A percentile compares a stretch with the other conserved stretches of the same genome.
These are phyloP conservation scores for Cicer judaicum DNA, from an alignment of 306 rosid genomes.

Conservation along the genomic window DNA sequence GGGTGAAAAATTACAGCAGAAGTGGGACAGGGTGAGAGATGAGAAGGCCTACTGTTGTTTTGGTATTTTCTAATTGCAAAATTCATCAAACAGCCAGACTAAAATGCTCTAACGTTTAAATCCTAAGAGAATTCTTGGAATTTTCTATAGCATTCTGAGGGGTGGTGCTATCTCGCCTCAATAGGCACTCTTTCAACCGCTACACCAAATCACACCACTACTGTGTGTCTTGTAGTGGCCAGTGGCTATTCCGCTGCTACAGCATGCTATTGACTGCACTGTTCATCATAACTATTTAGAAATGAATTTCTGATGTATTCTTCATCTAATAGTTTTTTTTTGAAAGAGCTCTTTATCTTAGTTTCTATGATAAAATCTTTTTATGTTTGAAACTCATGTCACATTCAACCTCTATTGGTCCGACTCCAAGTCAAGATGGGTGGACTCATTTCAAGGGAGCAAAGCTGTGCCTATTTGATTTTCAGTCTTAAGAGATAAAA, in stretches of 20 bases:
- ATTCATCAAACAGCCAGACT: background rate
- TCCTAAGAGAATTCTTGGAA: background rate
- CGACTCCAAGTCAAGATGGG: background rate
- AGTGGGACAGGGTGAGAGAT: background rate
- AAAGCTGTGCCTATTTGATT: background rate
- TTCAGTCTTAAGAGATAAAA: background rate
- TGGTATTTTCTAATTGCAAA: background rate
- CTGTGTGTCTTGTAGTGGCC: background rate
- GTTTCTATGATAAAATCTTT: conserved; percentile 10
- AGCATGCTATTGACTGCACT: background rate
- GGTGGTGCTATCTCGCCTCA: background rate
- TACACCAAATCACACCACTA: background rate
- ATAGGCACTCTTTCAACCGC: background rate
- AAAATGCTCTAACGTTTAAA: background rate
- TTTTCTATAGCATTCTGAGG: background rate
- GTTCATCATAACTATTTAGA: background rate
- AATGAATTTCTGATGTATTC: conserved; percentile 4
- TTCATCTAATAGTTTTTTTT: conserved; percentile 2
- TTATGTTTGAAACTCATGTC: background rate
- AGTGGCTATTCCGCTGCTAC: background rate
- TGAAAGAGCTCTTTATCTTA: no score
- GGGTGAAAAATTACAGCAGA: background rate
- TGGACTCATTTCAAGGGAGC: background rate
- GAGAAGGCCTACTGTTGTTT: background rate
- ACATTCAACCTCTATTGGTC: background rate